Evolutionary conservation across 805 yeast genomes (phyloP).

Genomic region (Dipodascopsis tothii): DNA sequence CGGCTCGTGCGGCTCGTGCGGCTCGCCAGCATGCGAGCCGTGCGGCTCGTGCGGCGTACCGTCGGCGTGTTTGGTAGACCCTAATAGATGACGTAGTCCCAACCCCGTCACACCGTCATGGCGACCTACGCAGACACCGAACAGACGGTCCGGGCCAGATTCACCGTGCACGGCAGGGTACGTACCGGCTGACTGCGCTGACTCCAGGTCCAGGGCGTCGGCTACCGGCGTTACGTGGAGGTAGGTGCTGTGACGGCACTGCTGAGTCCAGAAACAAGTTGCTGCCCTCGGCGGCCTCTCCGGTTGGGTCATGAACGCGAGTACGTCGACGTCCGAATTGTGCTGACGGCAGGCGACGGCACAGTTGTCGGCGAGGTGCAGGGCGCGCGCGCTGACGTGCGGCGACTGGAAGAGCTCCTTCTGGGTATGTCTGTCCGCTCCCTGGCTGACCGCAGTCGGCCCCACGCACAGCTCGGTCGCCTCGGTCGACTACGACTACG

Average conservation of each 20-base stretch:
- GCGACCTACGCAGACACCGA: background rate
- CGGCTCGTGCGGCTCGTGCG: conserved; percentile 79
- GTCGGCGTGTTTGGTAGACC: conserved; percentile 63
- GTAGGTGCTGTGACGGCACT: background rate
- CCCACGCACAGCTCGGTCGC: too few species aligned
- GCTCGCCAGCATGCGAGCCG: conserved; percentile 73
- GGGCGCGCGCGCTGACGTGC: too few species aligned
- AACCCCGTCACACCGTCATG: background rate
- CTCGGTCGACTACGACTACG: too few species aligned
- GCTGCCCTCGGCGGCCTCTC: conserved; percentile 2
- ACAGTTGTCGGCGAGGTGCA: too few species aligned
- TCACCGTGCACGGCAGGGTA: conserved; percentile 4
- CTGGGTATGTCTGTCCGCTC: too few species aligned
- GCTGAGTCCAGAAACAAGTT: conserved; percentile 2
- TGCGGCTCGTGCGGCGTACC: conserved; percentile 70
- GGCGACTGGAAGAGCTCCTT: too few species aligned
- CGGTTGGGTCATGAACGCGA: conserved; percentile 12
- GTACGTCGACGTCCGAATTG: too few species aligned
- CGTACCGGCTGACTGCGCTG: background rate
- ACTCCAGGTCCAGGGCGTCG: conserved; percentile 14
- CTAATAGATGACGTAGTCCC: conserved; percentile 16
- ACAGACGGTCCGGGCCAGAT: background rate
- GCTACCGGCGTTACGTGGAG: conserved; percentile 12
- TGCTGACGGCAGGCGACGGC: too few species aligned
- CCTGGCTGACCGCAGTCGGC: too few species aligned